These are phyloP conservation scores for Calonectria pteridis DNA, from an alignment of 2,329 filamentous ascomycete species.

Conservation along the genomic window DNA sequence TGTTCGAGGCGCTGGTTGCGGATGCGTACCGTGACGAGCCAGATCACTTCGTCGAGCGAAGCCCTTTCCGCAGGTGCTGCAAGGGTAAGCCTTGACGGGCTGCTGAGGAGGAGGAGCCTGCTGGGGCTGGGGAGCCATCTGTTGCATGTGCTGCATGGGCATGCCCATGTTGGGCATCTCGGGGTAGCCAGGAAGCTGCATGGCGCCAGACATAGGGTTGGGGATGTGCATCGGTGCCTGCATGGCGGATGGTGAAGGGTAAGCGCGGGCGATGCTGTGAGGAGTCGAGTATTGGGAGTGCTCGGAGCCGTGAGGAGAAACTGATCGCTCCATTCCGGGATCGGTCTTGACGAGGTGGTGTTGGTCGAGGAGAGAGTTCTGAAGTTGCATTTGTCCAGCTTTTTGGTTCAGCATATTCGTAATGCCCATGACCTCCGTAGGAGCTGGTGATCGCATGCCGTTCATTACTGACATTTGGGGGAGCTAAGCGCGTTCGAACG, in stretches of 20 bases:
- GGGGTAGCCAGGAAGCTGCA: constrained; percentile 59
- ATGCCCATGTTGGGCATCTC: constrained; percentile 58
- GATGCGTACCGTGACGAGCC: constrained; percentile 89
- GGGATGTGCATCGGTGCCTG: constrained; percentile 62
- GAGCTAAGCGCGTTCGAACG: constrained; percentile 37
- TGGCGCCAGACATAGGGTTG: constrained; percentile 55
- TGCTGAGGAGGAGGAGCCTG: constrained; percentile 50
- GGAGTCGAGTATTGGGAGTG: constrained; percentile 67
- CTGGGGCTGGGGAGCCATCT: constrained; percentile 50
- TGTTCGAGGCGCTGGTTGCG: neutral
- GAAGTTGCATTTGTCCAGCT: constrained; percentile 53
- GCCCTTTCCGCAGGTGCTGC: constrained; percentile 88
- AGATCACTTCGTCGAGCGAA: constrained; percentile 96
- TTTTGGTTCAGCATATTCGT: constrained; percentile 66
- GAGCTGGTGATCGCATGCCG: constrained; percentile 58
- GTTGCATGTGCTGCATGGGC: constrained; percentile 54
- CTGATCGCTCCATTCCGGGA: constrained; percentile 63
- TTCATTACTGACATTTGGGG: constrained; percentile 44
- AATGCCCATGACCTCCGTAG: constrained; percentile 65
- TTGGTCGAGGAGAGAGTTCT: constrained; percentile 49
- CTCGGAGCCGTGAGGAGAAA: constrained; percentile 71
- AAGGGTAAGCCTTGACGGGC: constrained; percentile 81
- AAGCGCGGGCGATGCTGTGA: constrained; percentile 62
- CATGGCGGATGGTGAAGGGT: constrained; percentile 67
- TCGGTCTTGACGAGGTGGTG: constrained; percentile 52